phyloP scores from a whole-genome alignment of 2,329 filamentous ascomycete genomes.

The Beauveria sp. region DNA sequence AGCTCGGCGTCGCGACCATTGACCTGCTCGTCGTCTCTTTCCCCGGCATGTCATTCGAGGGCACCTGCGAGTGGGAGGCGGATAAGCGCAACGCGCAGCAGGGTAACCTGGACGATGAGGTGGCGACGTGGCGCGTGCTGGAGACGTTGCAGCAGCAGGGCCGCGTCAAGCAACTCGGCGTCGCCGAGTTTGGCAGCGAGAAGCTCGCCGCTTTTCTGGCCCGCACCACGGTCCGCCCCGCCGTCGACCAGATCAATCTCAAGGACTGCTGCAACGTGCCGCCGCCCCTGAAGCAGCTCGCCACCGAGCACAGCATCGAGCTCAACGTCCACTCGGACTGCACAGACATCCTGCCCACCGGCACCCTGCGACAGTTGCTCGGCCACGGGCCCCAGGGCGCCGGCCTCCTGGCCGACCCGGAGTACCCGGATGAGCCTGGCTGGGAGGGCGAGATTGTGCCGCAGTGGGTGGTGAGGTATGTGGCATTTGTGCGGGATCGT shows the following conservation, averaged over 20 bases:
- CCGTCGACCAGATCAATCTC: slow-evolving; percentile 93
- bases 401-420: slow-evolving; percentile 61
- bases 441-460: slow-evolving; percentile 73
- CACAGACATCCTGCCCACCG: slow-evolving; percentile 80
- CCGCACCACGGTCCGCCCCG: slow-evolving; percentile 62
- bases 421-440: slow-evolving; percentile 42
- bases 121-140: slow-evolving; percentile 62
- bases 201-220: slow-evolving; percentile 72
- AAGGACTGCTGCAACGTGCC: slow-evolving; percentile 95
- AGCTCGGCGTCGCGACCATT: slow-evolving; percentile 66
- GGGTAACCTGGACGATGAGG: slow-evolving; percentile 59
- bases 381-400: slow-evolving; percentile 65
- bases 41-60: slow-evolving; percentile 87
- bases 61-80: slow-evolving; percentile 76
- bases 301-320: slow-evolving; percentile 77
- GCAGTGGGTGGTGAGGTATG: slow-evolving; percentile 96
- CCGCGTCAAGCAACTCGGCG: slow-evolving; percentile 66
- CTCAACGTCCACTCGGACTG: slow-evolving; percentile 91
- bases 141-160: slow-evolving; percentile 68
- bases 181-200: slow-evolving; percentile 85
- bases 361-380: slow-evolving; percentile 77
- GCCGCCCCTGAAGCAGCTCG: slow-evolving; percentile 74
- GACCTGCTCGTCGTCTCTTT: slow-evolving; percentile 91
- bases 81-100: slow-evolving; percentile 54
- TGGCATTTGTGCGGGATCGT: slow-evolving; percentile 84